Conservation (phyloP, 352 stramenopile genomes). For the Pythium vanterpoolii region DNA sequence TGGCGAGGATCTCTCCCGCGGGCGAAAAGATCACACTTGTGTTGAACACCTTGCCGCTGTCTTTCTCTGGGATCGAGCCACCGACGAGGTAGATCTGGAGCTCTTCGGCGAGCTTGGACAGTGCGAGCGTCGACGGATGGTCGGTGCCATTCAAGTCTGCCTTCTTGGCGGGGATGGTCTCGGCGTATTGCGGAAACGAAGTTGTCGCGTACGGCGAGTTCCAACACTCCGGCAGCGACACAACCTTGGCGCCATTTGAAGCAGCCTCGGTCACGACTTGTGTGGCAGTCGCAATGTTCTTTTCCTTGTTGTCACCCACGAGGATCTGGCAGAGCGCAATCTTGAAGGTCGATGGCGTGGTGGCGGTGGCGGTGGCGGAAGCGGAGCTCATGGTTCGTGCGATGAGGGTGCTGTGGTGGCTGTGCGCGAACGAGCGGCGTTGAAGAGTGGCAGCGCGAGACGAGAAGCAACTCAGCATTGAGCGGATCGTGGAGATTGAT, state of each 20-base stretch:
- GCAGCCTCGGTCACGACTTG: constrained; percentile 64
- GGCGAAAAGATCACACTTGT: constrained; percentile 97
- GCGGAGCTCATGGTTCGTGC: constrained; percentile 16
- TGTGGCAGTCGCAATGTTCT: constrained; percentile 80
- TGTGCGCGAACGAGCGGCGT: constrained; percentile 20
- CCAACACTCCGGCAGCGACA: constrained; percentile 94
- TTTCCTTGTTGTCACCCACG: constrained; percentile 83
- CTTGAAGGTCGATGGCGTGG: constrained; percentile 60
- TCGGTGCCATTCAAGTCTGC: constrained; percentile 46
- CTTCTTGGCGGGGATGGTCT: constrained; percentile 88
- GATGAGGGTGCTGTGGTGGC: constrained; percentile 1
- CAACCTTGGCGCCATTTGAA: constrained; percentile 78
- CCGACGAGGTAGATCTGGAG: constrained; percentile 95
- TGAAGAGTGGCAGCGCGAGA: constrained; percentile 20
- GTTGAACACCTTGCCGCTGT: constrained; percentile 95
- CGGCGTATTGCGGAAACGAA: constrained; percentile 97
- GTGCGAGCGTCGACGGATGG: constrained; percentile 84
- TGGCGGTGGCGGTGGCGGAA: no score
- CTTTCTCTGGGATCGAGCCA: constrained; percentile 94
- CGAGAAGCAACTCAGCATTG: constrained; percentile 23
- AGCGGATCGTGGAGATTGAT: neutral
- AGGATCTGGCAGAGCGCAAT: constrained; percentile 96
- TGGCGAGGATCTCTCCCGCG: constrained; percentile 92
- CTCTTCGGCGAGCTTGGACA: constrained; percentile 89
- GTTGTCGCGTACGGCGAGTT: constrained; percentile 97